Evolutionary conservation across 2,329 filamentous ascomycete species (phyloP).

Genomic region (Xenoacremonium recifei): DNA sequence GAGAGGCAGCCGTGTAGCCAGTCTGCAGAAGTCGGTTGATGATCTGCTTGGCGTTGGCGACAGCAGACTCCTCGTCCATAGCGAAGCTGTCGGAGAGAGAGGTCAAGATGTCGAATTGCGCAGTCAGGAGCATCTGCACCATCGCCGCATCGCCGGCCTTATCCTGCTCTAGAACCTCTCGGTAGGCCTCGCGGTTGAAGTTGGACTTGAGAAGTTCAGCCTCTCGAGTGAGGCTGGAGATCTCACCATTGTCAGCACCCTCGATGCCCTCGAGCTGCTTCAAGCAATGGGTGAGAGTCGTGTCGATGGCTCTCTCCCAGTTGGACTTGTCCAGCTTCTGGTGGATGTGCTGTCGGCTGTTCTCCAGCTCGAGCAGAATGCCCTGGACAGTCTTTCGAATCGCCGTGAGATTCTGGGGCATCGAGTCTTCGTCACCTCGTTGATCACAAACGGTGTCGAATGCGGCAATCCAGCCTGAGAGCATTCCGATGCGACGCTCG

Average conservation of each 20-base stretch:
- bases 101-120: conserved; percentile 88
- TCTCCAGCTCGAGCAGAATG: conserved; percentile 84
- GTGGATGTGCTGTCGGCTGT: conserved; percentile 86
- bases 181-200: conserved; percentile 76
- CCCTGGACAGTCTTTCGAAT: conserved; percentile 89
- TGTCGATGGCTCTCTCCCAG: conserved; percentile 87
- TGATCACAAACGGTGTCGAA: conserved; percentile 81
- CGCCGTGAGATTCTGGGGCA: conserved; percentile 66
- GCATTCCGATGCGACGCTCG: conserved; percentile 77
- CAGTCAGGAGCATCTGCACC: conserved; percentile 79
- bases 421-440: conserved; percentile 49
- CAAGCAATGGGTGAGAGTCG: conserved; percentile 81
- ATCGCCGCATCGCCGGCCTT: conserved; percentile 74
- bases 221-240: conserved; percentile 73
- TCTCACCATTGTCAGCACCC: conserved; percentile 55
- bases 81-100: conserved; percentile 78
- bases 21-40: conserved; percentile 76
- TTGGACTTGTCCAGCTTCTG: conserved; percentile 76
- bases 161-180: conserved; percentile 79
- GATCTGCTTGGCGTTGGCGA: conserved; percentile 73
- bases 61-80: conserved; percentile 81
- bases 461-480: conserved; percentile 90
- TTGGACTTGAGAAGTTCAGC: conserved; percentile 81
- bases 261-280: conserved; percentile 67
- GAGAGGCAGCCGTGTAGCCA: conserved; percentile 71